Evolutionary conservation across 2,329 filamentous ascomycete genomes (phyloP), one percentile per base, ranked within the genome.

Genomic region (Penicillium sp.): DNA sequence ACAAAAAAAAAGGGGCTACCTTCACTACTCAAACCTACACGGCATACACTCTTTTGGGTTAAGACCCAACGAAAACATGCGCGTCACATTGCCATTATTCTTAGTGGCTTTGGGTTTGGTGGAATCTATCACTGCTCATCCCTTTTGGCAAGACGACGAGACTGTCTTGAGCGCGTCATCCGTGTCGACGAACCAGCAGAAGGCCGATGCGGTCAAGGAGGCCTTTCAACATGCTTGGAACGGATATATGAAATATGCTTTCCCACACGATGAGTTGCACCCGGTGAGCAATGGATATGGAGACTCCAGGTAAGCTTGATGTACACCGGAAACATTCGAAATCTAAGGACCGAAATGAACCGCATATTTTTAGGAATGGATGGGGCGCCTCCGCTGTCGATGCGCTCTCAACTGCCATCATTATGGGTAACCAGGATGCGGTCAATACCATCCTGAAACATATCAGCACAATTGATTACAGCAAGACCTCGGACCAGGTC

Each of bases 301-400:
- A 23, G 87, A 96, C 72, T 89, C 90, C 54, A 83, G 89, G 90
- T 91, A 77, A 62, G 78, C 35, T 31, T 31, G 2, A 44, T 26
- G 16, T 9, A 31, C 37, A 26, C 47, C 21, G 19, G 35, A 29
- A 25, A 19, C 27, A 42, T 14, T 53, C 46, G 2, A 14, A 53
- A 53, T 10, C 4, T 3, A 16, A 31, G 37, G 23, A 13, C 33
- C 21, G n/a, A 37, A 42, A 42, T 39, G 16, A 46, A 37, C 42
- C 43, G 42, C 16, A 23, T 7, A 16, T 26, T 10, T 27, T 31
- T 53, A 93, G 90, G 60, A 93, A 93, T 68, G 88, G 86, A 53
- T 96, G 92, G 92, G 92, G 91, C 25, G 90, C 91, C 29, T 92
- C 88, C 43, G 90, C 91, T 1, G 83, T 95, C 14, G 92, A 96